These are phyloP conservation scores for Olyra latifolia DNA, from an alignment of 176 grass and related monocot species.

Conservation along the genomic window DNA sequence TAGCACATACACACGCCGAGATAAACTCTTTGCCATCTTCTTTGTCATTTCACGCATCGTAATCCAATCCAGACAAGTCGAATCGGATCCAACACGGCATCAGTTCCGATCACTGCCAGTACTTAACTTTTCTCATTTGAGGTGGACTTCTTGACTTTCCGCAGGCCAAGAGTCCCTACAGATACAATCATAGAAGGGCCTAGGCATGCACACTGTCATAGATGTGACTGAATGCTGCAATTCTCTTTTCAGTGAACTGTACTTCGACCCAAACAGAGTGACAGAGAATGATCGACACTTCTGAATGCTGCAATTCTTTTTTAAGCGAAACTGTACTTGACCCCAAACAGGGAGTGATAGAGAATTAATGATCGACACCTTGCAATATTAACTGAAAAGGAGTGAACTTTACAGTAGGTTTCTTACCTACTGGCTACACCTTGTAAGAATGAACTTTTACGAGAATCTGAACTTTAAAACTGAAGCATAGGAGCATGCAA, in stretches of 20 bases:
- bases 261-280: neutral
- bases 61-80: constrained; percentile 1
- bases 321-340: neutral
- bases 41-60: neutral
- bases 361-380: neutral
- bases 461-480: neutral
- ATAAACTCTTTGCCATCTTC: neutral
- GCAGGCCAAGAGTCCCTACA: neutral
- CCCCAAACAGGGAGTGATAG: neutral
- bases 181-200: neutral
- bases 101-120: neutral
- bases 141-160: constrained; percentile 1
- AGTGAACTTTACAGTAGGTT: neutral
- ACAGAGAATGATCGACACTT: neutral
- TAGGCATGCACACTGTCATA: neutral
- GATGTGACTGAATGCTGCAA: neutral
- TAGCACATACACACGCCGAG: neutral
- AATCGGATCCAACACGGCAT: neutral
- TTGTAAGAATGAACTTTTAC: too few relatives aligned
- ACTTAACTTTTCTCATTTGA: neutral
- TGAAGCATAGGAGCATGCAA: neutral
- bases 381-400: neutral
- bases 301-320: neutral
- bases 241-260: neutral
- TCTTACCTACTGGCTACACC: too few relatives aligned